Conservation (phyloP, 2,329 filamentous ascomycete species). For the Penicillium italicum region DNA sequence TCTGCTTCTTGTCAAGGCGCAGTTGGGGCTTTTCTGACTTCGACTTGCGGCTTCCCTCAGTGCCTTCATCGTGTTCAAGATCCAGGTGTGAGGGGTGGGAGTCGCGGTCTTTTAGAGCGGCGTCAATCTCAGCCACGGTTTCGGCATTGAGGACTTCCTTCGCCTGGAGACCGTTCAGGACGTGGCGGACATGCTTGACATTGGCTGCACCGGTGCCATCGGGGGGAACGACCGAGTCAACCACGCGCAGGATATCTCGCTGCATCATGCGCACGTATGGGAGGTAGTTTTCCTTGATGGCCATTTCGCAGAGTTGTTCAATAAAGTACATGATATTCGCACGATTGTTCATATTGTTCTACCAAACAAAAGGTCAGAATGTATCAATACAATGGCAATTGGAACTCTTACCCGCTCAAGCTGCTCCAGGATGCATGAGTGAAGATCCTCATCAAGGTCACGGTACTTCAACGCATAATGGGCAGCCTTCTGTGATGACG, state of each 20-base stretch:
- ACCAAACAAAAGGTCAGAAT: background rate
- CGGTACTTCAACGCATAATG: constrained; percentile 91
- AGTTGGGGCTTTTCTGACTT: constrained; percentile 34
- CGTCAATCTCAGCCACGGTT: constrained; percentile 75
- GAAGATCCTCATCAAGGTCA: constrained; percentile 94
- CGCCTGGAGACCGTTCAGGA: constrained; percentile 65
- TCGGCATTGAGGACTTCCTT: constrained; percentile 72
- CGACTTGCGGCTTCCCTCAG: constrained; percentile 24
- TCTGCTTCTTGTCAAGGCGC: constrained; percentile 75
- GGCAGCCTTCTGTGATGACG: constrained; percentile 85
- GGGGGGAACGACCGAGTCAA: constrained; percentile 85
- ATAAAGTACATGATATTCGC: constrained; percentile 99
- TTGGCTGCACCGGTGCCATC: constrained; percentile 88
- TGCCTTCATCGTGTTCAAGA: constrained; percentile 33
- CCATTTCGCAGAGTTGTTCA: constrained; percentile 87
- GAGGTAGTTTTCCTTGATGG: constrained; percentile 68
- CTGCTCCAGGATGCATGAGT: constrained; percentile 95
- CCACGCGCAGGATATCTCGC: constrained; percentile 82
- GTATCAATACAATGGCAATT: background rate
- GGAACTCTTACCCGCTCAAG: constrained; percentile 65
- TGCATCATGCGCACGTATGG: constrained; percentile 94
- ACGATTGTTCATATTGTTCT: constrained; percentile 93
- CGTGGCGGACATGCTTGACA: constrained; percentile 83
- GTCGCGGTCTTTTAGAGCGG: constrained; percentile 76
- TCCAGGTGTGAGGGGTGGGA: constrained; percentile 58